A percentile compares a stretch with the other conserved stretches of the same genome.
phyloP scores from a whole-genome alignment of 306 rosid genomes.

The Aeschynomene evenia region DNA sequence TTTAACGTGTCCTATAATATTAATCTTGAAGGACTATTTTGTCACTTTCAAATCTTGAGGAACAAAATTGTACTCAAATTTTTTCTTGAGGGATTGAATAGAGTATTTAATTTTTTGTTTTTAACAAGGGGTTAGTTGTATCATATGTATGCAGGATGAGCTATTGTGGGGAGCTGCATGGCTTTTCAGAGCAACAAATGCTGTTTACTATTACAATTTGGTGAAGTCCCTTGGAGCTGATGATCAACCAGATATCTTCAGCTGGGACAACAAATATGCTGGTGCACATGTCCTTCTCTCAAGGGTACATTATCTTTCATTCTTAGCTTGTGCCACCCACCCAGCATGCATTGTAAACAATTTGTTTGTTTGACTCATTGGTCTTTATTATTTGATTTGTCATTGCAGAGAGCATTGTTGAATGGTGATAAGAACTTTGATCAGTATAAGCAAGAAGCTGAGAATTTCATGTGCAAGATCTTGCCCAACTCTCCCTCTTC shows the following conservation, averaged over 20 bases:
- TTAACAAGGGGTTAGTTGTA: background rate
- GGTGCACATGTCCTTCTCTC: constrained; percentile 87
- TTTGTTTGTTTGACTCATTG: background rate
- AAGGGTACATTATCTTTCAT: constrained; percentile 67
- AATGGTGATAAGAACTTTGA: constrained; percentile 63
- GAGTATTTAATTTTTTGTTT: too few relatives aligned
- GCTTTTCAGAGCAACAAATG: constrained; percentile 84
- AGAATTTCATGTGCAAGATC: constrained; percentile 80
- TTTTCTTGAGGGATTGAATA: too few relatives aligned
- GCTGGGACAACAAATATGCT: constrained; percentile 97
- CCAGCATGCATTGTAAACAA: constrained; percentile 3
- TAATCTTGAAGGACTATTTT: too few relatives aligned
- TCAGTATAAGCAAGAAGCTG: constrained; percentile 69
- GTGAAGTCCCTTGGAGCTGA: constrained; percentile 63
- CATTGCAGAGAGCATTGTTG: constrained; percentile 56
- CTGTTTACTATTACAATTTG: constrained; percentile 51
- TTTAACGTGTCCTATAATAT: too few relatives aligned
- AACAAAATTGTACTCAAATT: too few relatives aligned
- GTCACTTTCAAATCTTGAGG: too few relatives aligned
- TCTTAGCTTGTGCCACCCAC: background rate
- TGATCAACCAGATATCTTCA: constrained; percentile 79
- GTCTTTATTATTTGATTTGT: background rate
- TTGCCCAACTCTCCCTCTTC: constrained; percentile 87
- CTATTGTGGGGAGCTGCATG: constrained; percentile 94
- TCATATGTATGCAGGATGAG: constrained; percentile 58